These are phyloP conservation scores for Aspergillus calidoustus DNA, from an alignment of 2,329 filamentous ascomycete genomes.

Conservation along the genomic window DNA sequence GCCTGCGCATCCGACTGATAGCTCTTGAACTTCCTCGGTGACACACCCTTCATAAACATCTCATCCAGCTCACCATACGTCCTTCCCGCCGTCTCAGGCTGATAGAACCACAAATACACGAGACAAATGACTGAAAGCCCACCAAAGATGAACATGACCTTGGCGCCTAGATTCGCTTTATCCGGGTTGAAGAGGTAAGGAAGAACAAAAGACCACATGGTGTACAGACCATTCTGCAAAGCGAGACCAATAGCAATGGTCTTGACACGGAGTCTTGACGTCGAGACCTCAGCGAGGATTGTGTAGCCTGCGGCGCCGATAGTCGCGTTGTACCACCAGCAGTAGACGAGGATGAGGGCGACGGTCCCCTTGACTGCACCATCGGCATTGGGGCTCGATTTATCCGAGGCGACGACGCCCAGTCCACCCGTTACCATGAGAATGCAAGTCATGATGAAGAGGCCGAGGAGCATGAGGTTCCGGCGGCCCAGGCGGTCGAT, in stretches of 20 bases:
- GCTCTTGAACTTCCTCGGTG: conserved; percentile 19
- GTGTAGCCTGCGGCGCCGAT: conserved; percentile 19
- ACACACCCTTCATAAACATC: conserved; percentile 32
- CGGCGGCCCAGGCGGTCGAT: conserved; percentile 17
- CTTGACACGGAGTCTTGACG: conserved; percentile 17
- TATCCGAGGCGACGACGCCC: conserved; percentile 7
- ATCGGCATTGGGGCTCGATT: not conserved
- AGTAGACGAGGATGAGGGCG: conserved; percentile 20
- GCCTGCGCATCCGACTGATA: conserved; percentile 12
- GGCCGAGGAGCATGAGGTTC: conserved; percentile 12
- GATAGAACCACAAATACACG: conserved; percentile 29
- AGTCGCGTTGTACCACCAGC: conserved; percentile 19
- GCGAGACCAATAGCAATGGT: conserved; percentile 19
- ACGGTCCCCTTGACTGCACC: conserved; percentile 17
- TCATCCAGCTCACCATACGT: conserved; percentile 39
- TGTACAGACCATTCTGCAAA: conserved; percentile 15
- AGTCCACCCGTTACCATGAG: conserved; percentile 15
- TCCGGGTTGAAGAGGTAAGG: conserved; percentile 21
- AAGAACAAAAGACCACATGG: conserved; percentile 19
- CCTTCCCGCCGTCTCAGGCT: conserved; percentile 33
- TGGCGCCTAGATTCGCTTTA: conserved; percentile 31
- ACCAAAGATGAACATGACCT: conserved; percentile 36
- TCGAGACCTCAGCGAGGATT: conserved; percentile 18
- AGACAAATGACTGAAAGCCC: conserved; percentile 26
- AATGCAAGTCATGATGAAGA: conserved; percentile 11